phyloP scores from a whole-genome alignment of 805 yeast species.

The Wickerhamiella bombiphila region DNA sequence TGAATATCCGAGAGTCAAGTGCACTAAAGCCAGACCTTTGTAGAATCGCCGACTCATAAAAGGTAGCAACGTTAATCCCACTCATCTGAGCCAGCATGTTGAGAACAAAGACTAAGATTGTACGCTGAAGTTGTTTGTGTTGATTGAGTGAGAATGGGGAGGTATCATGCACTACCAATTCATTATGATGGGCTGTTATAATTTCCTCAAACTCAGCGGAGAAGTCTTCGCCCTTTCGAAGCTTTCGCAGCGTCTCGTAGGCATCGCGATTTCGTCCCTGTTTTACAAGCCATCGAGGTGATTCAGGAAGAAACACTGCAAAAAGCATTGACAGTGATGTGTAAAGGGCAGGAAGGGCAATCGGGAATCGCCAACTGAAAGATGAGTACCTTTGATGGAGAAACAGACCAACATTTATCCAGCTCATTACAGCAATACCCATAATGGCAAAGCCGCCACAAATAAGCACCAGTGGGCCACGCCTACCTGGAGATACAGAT shows the following conservation, averaged over 20 bases:
- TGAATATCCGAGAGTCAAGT: constrained; percentile 29
- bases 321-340: constrained; percentile 31
- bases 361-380: constrained; percentile 57
- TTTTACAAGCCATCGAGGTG: constrained; percentile 69
- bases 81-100: constrained; percentile 22
- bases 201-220: constrained; percentile 12
- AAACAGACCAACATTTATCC: constrained; percentile 54
- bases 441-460: constrained; percentile 52
- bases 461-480: constrained; percentile 48
- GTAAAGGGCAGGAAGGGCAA: constrained; percentile 40
- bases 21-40: constrained; percentile 26
- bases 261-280: constrained; percentile 36
- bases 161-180: constrained; percentile 6
- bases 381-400: constrained; percentile 37
- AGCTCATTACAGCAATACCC: constrained; percentile 56
- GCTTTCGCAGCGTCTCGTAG: constrained; percentile 8
- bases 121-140: constrained; percentile 27
- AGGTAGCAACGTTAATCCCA: constrained; percentile 44
- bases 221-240: constrained; percentile 8
- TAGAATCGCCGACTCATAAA: constrained; percentile 32
- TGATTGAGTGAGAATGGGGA: constrained; percentile 11
- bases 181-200: constrained; percentile 9
- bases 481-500: constrained; percentile 39
- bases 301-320: constrained; percentile 50
- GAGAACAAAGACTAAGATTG: constrained; percentile 31